Conservation (phyloP, 257 asterid genomes). For the Oldenlandia corymbosa region DNA sequence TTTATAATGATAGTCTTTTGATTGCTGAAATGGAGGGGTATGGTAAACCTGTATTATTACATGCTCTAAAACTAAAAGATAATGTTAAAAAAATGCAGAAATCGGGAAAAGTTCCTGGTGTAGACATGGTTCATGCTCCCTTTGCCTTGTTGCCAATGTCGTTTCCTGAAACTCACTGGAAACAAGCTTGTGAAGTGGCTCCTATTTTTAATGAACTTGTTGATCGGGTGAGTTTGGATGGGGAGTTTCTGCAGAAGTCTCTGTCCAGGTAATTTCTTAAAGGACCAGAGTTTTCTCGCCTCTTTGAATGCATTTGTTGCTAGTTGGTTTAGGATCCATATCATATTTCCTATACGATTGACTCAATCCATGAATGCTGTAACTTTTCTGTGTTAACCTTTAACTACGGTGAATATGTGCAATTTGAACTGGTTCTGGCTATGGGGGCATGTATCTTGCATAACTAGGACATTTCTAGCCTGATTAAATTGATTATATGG, state of each 20-base stretch:
- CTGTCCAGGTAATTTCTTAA: constrained; percentile 57
- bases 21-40: not conserved
- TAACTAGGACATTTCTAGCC: not conserved
- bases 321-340: not conserved
- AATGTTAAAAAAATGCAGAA: constrained; percentile 38
- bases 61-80: not conserved
- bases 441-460: not conserved
- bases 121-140: constrained; percentile 86
- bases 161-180: constrained; percentile 70
- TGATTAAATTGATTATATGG: not conserved
- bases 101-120: constrained; percentile 83
- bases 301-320: not conserved
- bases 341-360: not conserved
- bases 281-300: not conserved
- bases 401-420: not conserved
- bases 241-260: constrained; percentile 76
- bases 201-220: constrained; percentile 91
- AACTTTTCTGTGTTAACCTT: not conserved
- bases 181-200: constrained; percentile 90
- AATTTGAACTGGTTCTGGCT: not conserved
- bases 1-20: not conserved
- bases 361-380: not conserved
- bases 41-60: not conserved
- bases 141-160: constrained; percentile 66
- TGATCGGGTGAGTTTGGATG: constrained; percentile 87